Evolutionary conservation across 2,329 filamentous ascomycete genomes (phyloP).

Genomic region (Xylariaceae sp.): DNA sequence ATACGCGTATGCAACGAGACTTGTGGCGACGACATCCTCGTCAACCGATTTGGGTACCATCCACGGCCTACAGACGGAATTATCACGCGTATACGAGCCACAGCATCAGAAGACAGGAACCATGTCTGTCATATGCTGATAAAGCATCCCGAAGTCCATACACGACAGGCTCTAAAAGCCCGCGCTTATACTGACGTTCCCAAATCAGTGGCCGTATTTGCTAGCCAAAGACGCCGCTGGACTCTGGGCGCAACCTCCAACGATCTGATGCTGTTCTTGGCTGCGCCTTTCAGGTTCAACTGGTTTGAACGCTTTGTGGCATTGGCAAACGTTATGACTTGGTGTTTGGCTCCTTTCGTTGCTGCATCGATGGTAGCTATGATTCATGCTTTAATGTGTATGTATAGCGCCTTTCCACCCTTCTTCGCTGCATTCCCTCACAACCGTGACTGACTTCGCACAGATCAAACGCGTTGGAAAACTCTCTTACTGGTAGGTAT

Average conservation of each 20-base stretch:
- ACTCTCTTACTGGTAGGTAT: slow-evolving; percentile 20
- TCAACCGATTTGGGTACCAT: slow-evolving; percentile 45
- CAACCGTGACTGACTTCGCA: no score
- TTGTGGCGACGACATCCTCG: slow-evolving; percentile 43
- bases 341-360: slow-evolving; percentile 43
- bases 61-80: slow-evolving; percentile 46
- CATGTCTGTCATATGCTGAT: slow-evolving; percentile 47
- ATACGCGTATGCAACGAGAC: slow-evolving; percentile 47
- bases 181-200: slow-evolving; percentile 46
- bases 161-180: slow-evolving; percentile 43
- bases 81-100: slow-evolving; percentile 46
- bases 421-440: neutral
- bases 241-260: slow-evolving; percentile 46
- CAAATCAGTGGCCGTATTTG: slow-evolving; percentile 42
- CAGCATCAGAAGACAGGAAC: slow-evolving; percentile 47
- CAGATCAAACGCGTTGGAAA: neutral
- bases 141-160: slow-evolving; percentile 40
- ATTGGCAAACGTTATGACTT: slow-evolving; percentile 44
- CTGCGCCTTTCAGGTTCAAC: slow-evolving; percentile 40
- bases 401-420: neutral
- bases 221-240: slow-evolving; percentile 48
- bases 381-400: neutral
- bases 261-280: slow-evolving; percentile 46
- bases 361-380: slow-evolving; percentile 26
- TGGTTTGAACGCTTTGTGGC: slow-evolving; percentile 42